A percentile compares a stretch with the other conserved stretches of the same genome.
These are phyloP conservation scores for Ramularia endophylla DNA, from an alignment of 2,329 filamentous ascomycete species.

Conservation along the genomic window DNA sequence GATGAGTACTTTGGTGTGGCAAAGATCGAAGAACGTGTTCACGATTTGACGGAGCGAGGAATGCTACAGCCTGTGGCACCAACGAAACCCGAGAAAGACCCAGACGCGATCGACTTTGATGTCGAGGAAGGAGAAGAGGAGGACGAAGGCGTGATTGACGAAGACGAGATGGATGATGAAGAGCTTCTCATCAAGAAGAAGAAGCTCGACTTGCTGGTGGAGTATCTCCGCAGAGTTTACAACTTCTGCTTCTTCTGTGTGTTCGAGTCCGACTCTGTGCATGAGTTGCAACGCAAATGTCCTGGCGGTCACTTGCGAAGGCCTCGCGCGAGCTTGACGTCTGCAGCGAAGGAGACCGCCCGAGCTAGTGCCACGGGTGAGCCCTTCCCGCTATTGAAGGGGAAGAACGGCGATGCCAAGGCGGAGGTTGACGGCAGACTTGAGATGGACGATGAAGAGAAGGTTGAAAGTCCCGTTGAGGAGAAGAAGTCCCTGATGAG, in stretches of 20 bases:
- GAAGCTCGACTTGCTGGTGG: slow-evolving; percentile 88
- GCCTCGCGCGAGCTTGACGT: slow-evolving; percentile 77
- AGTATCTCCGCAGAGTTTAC: slow-evolving; percentile 93
- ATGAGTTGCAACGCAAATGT: slow-evolving; percentile 92
- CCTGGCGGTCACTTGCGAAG: slow-evolving; percentile 94
- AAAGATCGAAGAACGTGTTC: slow-evolving; percentile 81
- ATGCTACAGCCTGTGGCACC: slow-evolving; percentile 63
- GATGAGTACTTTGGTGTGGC: slow-evolving; percentile 68
- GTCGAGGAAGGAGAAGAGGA: slow-evolving; percentile 74
- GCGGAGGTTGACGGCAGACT: slow-evolving; percentile 51
- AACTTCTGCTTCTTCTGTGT: slow-evolving; percentile 99
- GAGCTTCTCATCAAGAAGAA: slow-evolving; percentile 91
- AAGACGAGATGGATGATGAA: slow-evolving; percentile 82
- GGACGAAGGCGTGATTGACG: slow-evolving; percentile 33
- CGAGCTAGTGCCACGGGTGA: slow-evolving; percentile 77
- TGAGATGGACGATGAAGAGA: slow-evolving; percentile 19
- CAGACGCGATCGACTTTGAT: slow-evolving; percentile 57
- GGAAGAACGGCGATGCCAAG: slow-evolving; percentile 41
- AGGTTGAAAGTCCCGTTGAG: slow-evolving; percentile 45
- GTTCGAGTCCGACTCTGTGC: slow-evolving; percentile 94
- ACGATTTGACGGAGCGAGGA: slow-evolving; percentile 70
- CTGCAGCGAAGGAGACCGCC: slow-evolving; percentile 76
- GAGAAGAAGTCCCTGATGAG: slow-evolving; percentile 50
- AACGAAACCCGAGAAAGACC: slow-evolving; percentile 49
- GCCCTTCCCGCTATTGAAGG: slow-evolving; percentile 67